Percentiles rank a stretch among this genome's conserved stretches.
Evolutionary conservation across 2,329 filamentous ascomycete species (phyloP).

Genomic region (Arthroderma sp.): DNA sequence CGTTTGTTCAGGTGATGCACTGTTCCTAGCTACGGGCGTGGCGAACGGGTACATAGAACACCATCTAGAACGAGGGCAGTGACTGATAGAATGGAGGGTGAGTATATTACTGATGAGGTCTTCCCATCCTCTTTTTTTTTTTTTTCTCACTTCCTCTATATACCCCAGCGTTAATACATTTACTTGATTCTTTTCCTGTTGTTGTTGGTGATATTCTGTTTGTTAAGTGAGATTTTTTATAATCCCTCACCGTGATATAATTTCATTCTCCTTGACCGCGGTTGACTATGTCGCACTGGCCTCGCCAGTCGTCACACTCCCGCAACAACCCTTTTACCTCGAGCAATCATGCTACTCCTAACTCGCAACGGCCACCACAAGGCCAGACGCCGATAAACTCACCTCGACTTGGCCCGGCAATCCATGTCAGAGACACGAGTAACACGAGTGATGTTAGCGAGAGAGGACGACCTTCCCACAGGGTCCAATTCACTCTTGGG

Average conservation of each 20-base stretch:
- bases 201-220: background rate
- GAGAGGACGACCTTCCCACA: background rate
- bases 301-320: background rate
- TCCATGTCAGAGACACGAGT: constrained; percentile 22
- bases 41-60: constrained; percentile 2
- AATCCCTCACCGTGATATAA: background rate
- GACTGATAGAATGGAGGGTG: background rate
- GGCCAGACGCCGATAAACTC: background rate
- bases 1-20: background rate
- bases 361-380: background rate
- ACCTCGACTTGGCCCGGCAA: background rate
- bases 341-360: background rate
- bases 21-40: background rate
- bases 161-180: background rate
- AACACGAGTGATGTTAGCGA: background rate
- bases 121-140: background rate
- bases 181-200: background rate
- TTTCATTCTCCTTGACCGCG: background rate
- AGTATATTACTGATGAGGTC: background rate
- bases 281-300: background rate
- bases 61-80: background rate
- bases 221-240: background rate
- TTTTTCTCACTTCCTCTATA: background rate
- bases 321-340: background rate
- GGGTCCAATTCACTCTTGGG: constrained; percentile 9